Base-by-base conservation (phyloP, 371 early-diverging fungal species). In the Mortierella sp. region DNA sequence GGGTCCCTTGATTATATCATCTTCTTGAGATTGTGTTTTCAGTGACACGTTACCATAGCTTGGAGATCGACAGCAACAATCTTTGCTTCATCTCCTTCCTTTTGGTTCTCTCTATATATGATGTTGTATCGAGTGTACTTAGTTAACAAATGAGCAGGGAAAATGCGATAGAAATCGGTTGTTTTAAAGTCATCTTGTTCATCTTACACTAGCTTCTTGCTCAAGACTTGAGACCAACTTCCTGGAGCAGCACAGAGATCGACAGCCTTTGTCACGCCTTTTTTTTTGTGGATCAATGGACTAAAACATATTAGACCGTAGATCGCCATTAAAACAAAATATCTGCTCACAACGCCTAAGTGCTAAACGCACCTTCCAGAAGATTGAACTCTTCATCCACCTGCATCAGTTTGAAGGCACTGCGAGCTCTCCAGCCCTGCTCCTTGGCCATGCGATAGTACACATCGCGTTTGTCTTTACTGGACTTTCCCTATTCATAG, bases 211-310 rank as follows among this genome's bases (percentile, higher is more conserved):
- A 93, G 83, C 59, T 88, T 88, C 67, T 89, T 86, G 54, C 91
- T 88, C 24, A 98, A 85, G 14, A 99, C 99, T 82, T 99, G 99
- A 37, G 94, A 93, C 99, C 99, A 99, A 81, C 96, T 95, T 23
- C 99, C 99, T 0, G 99, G 99, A 3, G 99, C 99, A 17, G 99
- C 99, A 82, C 99, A 99, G 44, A 99, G 86, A 86, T 99, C 99
- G 26, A 99, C 99, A 26, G 94, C 95, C 61, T 92, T 85, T 32
- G 88, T 89, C n/a, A 97, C 95, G 28, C 91, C 90, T 91, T n/a
- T n/a, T n/a, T n/a, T n/a, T n/a, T n/a, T n/a, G n/a, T n/a, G n/a
- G n/a, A n/a, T n/a, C n/a, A n/a, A n/a, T n/a, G n/a, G n/a, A n/a
- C n/a, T n/a, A n/a, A n/a, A n/a, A n/a, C n/a, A n/a, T n/a, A n/a